Percentiles rank a stretch among this genome's conserved stretches.
These are phyloP conservation scores for Ligustrum vulgare DNA, from an alignment of 257 asterid species.

Conservation along the genomic window DNA sequence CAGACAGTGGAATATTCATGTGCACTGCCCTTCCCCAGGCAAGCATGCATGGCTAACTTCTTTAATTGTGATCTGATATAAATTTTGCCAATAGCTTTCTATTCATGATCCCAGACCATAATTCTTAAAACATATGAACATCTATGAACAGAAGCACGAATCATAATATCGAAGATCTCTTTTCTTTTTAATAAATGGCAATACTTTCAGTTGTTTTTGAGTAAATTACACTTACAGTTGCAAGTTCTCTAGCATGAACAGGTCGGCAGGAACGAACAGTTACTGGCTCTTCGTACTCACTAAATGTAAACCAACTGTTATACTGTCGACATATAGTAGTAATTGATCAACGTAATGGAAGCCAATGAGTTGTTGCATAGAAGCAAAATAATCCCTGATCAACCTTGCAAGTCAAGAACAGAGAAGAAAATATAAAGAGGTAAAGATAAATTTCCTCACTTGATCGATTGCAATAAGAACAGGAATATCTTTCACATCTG, in stretches of 20 bases:
- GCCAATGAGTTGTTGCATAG: slow-evolving; percentile 12
- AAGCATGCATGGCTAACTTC: slow-evolving; percentile 1
- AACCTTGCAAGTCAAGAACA: background rate
- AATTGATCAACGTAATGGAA: slow-evolving; percentile 22
- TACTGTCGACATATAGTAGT: slow-evolving; percentile 57
- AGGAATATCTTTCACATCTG: slow-evolving; percentile 77
- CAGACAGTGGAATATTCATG: background rate
- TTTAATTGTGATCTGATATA: background rate
- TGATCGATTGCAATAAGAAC: slow-evolving; percentile 95
- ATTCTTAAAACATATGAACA: slow-evolving; percentile 10
- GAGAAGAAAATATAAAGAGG: slow-evolving; percentile 12
- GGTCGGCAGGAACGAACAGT: slow-evolving; percentile 81
- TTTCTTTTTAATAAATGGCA: background rate
- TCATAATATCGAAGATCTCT: background rate
- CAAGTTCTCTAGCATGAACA: slow-evolving; percentile 83
- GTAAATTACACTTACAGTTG: slow-evolving; percentile 59
- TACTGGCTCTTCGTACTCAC: slow-evolving; percentile 76
- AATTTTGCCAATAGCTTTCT: background rate
- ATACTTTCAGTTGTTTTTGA: background rate
- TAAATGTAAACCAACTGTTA: slow-evolving; percentile 97
- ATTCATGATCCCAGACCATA: slow-evolving; percentile 11
- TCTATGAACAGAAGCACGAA: slow-evolving; percentile 3
- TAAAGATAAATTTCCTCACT: slow-evolving; percentile 45
- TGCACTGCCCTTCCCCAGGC: background rate
- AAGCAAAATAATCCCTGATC: slow-evolving; percentile 17